phyloP scores from a whole-genome alignment of 352 stramenopile species.

The Blastocystis sp. region DNA sequence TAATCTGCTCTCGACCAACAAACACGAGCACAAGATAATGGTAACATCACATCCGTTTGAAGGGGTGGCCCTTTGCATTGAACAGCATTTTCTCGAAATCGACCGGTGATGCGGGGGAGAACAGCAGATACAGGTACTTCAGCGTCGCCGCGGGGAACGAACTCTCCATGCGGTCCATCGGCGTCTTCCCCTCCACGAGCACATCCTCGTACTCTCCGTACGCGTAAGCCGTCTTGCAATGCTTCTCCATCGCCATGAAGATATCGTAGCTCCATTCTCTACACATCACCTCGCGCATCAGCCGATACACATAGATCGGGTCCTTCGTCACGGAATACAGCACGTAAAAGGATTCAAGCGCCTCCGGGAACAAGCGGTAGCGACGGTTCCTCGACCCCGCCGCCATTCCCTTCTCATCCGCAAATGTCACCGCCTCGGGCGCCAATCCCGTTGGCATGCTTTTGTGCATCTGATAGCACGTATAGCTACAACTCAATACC shows the following conservation, averaged over 20 bases:
- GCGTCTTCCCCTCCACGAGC: slow-evolving; percentile 75
- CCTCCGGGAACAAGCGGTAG: slow-evolving; percentile 93
- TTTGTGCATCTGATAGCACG: slow-evolving; percentile 92
- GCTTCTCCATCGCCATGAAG: slow-evolving; percentile 88
- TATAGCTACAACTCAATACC: slow-evolving; percentile 84
- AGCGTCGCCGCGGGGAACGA: slow-evolving; percentile 98
- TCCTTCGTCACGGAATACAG: slow-evolving; percentile 90
- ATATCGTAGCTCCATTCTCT: slow-evolving; percentile 93
- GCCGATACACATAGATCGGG: slow-evolving; percentile 82
- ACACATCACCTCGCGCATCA: slow-evolving; percentile 81
- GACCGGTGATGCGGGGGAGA: slow-evolving; percentile 82
- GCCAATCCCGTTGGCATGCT: slow-evolving; percentile 87
- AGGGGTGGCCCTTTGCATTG: slow-evolving; percentile 92
- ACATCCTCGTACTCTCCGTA: slow-evolving; percentile 82
- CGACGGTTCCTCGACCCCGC: slow-evolving; percentile 79
- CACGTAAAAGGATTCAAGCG: slow-evolving; percentile 92
- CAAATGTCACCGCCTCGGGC: slow-evolving; percentile 89
- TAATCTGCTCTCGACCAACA: slow-evolving; percentile 6
- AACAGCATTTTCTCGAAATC: slow-evolving; percentile 92
- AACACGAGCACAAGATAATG: background rate
- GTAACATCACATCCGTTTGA: slow-evolving; percentile 75
- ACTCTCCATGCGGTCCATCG: slow-evolving; percentile 95
- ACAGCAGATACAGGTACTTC: slow-evolving; percentile 96
- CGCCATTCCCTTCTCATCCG: slow-evolving; percentile 76
- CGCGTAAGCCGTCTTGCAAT: slow-evolving; percentile 86